Evolutionary conservation across 164 flowering plant species (phyloP).

Genomic region (Magnolia sinica): DNA sequence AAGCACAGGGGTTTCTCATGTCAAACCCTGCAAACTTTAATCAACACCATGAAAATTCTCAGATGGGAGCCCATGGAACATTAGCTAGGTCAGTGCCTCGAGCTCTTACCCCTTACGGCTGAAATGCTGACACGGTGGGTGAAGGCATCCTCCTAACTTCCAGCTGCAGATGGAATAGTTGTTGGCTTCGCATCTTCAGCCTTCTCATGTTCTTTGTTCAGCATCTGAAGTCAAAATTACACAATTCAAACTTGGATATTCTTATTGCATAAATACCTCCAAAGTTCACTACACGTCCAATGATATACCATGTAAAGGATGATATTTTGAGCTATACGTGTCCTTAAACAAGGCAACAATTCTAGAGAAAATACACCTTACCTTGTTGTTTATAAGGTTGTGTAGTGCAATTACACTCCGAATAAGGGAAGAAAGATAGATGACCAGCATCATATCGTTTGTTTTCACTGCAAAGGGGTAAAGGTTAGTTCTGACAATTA

Average conservation of each 20-base stretch:
- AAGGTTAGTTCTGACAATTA: background rate
- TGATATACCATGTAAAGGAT: background rate
- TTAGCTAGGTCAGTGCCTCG: background rate
- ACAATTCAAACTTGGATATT: background rate
- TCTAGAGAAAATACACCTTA: constrained; percentile 14
- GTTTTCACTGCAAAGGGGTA: constrained; percentile 65
- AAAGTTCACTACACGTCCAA: background rate
- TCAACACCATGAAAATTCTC: no score
- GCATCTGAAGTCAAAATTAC: constrained; percentile 48
- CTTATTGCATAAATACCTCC: background rate
- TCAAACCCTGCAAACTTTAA: no score
- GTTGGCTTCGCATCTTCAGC: constrained; percentile 87
- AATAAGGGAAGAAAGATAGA: constrained; percentile 91
- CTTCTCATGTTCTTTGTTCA: constrained; percentile 91
- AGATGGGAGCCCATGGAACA: no score
- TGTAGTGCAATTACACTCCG: constrained; percentile 95
- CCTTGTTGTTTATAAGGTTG: constrained; percentile 97
- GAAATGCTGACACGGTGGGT: background rate
- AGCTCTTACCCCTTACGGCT: background rate
- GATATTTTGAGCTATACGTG: background rate
- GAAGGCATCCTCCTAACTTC: constrained; percentile 30
- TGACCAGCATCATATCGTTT: constrained; percentile 97
- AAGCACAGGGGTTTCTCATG: no score
- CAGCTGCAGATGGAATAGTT: constrained; percentile 49
- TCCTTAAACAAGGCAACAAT: background rate